Percentiles rank a stretch among this genome's conserved stretches.
These are phyloP conservation scores for Pestalotiopsis sp. DNA, from an alignment of 2,329 filamentous ascomycete genomes.

Conservation along the genomic window DNA sequence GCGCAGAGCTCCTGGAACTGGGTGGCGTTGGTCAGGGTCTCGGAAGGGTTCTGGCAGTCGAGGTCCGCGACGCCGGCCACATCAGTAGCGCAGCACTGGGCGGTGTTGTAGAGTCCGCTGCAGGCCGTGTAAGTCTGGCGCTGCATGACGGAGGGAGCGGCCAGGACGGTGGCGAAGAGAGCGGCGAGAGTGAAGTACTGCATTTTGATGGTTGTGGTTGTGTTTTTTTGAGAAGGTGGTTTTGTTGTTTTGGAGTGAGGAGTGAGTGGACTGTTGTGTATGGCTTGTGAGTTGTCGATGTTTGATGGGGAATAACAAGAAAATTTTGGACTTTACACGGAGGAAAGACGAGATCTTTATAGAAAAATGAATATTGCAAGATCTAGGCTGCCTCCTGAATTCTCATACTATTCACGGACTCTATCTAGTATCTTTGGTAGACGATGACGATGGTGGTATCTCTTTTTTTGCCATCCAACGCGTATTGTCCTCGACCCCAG, in stretches of 20 bases:
- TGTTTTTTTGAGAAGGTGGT: background rate
- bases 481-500: background rate
- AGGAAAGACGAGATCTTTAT: conserved; percentile 10
- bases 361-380: background rate
- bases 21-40: conserved; percentile 38
- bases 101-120: conserved; percentile 42
- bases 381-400: background rate
- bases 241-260: background rate
- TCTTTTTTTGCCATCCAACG: background rate
- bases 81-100: conserved; percentile 65
- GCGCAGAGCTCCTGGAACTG: conserved; percentile 48
- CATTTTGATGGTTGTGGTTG: conserved; percentile 6
- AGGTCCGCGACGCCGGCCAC: conserved; percentile 46
- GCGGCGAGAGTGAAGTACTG: conserved; percentile 14
- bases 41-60: conserved; percentile 52
- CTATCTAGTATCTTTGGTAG: background rate
- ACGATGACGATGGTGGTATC: conserved; percentile 7
- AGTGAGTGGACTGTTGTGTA: background rate
- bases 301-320: background rate
- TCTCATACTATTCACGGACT: background rate
- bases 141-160: conserved; percentile 7
- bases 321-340: background rate
- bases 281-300: background rate
- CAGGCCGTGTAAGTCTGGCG: conserved; percentile 40
- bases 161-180: conserved; percentile 14